phyloP scores from a whole-genome alignment of 139 green algal genomes.

The Volvox africanus region DNA sequence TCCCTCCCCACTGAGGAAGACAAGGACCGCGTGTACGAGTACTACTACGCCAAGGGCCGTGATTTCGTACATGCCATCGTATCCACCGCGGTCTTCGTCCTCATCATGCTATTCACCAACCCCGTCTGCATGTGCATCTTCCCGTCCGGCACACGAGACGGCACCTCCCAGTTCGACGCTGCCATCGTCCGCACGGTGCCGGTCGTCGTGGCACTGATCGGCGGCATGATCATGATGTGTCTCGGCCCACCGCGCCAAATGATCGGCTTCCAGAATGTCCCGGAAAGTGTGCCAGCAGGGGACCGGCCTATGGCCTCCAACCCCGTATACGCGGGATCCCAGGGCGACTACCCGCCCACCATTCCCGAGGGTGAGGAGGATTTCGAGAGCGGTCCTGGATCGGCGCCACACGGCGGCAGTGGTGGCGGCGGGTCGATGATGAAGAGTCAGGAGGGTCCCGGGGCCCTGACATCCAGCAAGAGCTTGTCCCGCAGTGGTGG shows the following conservation, averaged over 20 bases:
- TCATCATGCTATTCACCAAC: conserved; percentile 62
- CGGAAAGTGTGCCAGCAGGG: not conserved
- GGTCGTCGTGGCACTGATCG: conserved; percentile 59
- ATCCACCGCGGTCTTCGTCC: conserved; percentile 42
- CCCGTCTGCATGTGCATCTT: conserved; percentile 64
- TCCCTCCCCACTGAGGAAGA: conserved; percentile 55
- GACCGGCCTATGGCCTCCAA: conserved; percentile 19
- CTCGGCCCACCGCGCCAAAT: conserved; percentile 59
- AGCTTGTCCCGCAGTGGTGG: not conserved
- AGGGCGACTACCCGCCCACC: conserved; percentile 27
- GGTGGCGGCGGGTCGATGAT: not conserved
- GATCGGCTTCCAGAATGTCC: conserved; percentile 61
- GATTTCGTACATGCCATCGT: conserved; percentile 58
- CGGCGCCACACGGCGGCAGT: not conserved
- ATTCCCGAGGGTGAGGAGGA: conserved; percentile 38
- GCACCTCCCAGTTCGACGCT: conserved; percentile 41
- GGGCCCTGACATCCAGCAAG: not conserved
- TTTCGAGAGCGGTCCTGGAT: not conserved
- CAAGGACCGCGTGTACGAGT: conserved; percentile 61
- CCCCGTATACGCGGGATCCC: conserved; percentile 38
- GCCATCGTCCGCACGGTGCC: conserved; percentile 49
- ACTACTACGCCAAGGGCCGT: conserved; percentile 55
- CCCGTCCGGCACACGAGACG: conserved; percentile 37
- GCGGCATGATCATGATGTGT: conserved; percentile 57
- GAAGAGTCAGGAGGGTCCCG: not conserved